A percentile compares a stretch with the other conserved stretches of the same genome.
Conservation (phyloP, 768 basidiomycete species). For the Rhizopogon vulgaris region DNA sequence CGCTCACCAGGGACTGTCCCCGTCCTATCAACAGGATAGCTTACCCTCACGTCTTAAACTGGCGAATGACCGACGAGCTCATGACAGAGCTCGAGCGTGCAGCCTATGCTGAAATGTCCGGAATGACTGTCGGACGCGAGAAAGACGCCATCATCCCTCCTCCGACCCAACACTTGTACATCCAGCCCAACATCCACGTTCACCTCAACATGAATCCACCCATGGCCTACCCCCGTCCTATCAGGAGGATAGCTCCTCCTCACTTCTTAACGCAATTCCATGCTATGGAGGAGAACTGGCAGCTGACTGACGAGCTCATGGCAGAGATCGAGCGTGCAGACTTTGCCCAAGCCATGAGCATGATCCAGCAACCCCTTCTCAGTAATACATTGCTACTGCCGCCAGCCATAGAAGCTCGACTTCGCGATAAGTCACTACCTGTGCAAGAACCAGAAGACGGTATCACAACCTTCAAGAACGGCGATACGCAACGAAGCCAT, state of each 20-base stretch:
- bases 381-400: too few relatives aligned
- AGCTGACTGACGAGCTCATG: conserved; percentile 64
- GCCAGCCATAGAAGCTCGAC: too few relatives aligned
- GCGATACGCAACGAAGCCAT: conserved; percentile 33
- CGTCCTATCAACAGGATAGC: too few relatives aligned
- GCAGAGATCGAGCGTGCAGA: conserved; percentile 72
- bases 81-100: too few relatives aligned
- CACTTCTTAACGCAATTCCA: conserved; percentile 54
- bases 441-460: conserved; percentile 75
- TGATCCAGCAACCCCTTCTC: too few relatives aligned
- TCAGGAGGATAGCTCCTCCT: conserved; percentile 48
- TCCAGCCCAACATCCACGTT: conserved; percentile 20
- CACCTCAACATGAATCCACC: conserved; percentile 26
- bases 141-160: too few relatives aligned
- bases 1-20: too few relatives aligned
- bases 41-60: too few relatives aligned
- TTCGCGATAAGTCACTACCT: conserved; percentile 70
- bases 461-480: conserved; percentile 30
- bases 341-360: conserved; percentile 48
- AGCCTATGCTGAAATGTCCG: too few relatives aligned
- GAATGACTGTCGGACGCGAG: too few relatives aligned
- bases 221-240: conserved; percentile 59
- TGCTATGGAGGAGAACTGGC: conserved; percentile 50
- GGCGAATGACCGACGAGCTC: too few relatives aligned
- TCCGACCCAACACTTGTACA: conserved; percentile 19